Percentiles rank a stretch among this genome's conserved stretches.
phyloP scores from a whole-genome alignment of 176 grass and related monocot species.

The Coix lacrymajobi region DNA sequence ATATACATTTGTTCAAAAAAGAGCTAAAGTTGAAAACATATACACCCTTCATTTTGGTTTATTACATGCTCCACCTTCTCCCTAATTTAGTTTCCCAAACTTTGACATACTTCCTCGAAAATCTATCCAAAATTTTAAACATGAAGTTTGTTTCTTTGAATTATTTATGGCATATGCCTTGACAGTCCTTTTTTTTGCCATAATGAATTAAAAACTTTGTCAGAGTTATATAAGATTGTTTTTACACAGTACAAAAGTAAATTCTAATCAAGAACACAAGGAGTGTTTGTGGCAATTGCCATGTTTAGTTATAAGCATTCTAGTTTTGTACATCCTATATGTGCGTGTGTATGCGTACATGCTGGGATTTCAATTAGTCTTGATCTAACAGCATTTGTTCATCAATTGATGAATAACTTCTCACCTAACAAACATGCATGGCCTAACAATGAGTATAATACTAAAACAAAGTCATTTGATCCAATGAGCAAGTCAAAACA shows the following conservation, averaged over 20 bases:
- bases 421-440: too few relatives aligned
- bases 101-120: not conserved
- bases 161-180: not conserved
- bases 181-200: not conserved
- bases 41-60: not conserved
- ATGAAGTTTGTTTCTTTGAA: not conserved
- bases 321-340: too few relatives aligned
- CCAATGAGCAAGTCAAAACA: too few relatives aligned
- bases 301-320: too few relatives aligned
- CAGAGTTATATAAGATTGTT: not conserved
- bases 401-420: too few relatives aligned
- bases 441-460: too few relatives aligned
- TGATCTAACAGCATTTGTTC: too few relatives aligned
- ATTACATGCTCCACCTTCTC: not conserved
- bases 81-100: not conserved
- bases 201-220: not conserved
- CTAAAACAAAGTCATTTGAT: too few relatives aligned
- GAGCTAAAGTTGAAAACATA: not conserved
- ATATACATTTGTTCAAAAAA: not conserved
- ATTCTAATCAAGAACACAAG: not conserved
- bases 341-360: too few relatives aligned
- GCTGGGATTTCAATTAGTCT: too few relatives aligned
- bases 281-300: too few relatives aligned
- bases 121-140: not conserved
- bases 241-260: not conserved